Conservation (phyloP, 2,329 filamentous ascomycete genomes). For the Fusarium brachygibbosum region DNA sequence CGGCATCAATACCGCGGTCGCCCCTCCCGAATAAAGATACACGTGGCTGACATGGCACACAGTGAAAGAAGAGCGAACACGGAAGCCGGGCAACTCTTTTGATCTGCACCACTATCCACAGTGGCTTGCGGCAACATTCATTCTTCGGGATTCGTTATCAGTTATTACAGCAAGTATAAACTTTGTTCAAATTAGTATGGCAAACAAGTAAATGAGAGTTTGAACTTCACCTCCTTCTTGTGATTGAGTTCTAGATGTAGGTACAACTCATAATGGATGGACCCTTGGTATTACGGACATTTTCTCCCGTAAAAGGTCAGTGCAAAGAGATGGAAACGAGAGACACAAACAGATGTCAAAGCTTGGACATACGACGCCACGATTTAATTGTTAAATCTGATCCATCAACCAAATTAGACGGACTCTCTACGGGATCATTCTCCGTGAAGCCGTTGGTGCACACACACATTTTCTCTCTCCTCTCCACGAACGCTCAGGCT, state of each 20-base stretch:
- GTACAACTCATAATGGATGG: not conserved
- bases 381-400: constrained; percentile 7
- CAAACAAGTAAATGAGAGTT: not conserved
- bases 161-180: not conserved
- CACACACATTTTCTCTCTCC: not conserved
- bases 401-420: not conserved
- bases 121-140: constrained; percentile 16
- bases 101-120: not conserved
- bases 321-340: not conserved
- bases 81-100: not conserved
- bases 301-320: not conserved
- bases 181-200: constrained; percentile 19
- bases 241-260: not conserved
- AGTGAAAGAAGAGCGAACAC: not conserved
- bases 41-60: not conserved
- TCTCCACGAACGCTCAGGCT: not conserved
- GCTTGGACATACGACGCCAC: constrained; percentile 15
- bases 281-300: not conserved
- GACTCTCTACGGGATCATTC: not conserved
- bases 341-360: not conserved
- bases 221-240: too few species aligned
- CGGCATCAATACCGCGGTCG: not conserved
- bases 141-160: not conserved
- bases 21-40: not conserved
- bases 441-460: constrained; percentile 15